phyloP scores from a whole-genome alignment of 345 rosid species.

The Arabidopsis arenosa region DNA sequence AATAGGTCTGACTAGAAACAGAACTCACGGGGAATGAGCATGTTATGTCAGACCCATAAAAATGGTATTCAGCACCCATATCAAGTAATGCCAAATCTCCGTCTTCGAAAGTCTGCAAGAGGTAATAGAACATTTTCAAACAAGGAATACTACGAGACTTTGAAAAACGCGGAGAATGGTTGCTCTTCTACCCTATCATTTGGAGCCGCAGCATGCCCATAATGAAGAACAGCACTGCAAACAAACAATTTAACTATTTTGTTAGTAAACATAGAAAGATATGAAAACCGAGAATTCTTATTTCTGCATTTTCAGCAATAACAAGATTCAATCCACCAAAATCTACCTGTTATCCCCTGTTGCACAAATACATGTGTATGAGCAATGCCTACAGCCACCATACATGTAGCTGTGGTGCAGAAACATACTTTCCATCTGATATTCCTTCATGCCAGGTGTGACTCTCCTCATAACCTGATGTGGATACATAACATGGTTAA shows the following conservation, averaged over 20 bases:
- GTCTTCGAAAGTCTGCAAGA: slow-evolving; percentile 74
- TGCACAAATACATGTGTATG: slow-evolving; percentile 95
- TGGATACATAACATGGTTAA: not conserved
- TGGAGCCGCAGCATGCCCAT: slow-evolving; percentile 99
- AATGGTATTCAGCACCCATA: slow-evolving; percentile 94
- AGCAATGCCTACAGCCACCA: slow-evolving; percentile 96
- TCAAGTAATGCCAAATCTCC: slow-evolving; percentile 95
- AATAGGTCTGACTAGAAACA: not conserved
- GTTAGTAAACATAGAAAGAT: not conserved
- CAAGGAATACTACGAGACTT: not conserved
- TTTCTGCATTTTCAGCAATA: slow-evolving; percentile 3
- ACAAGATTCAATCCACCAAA: slow-evolving; percentile 8
- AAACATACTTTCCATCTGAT: slow-evolving; percentile 95
- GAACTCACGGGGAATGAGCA: slow-evolving; percentile 91
- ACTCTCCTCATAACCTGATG: slow-evolving; percentile 80
- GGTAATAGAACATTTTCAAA: slow-evolving; percentile 7
- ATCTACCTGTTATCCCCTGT: slow-evolving; percentile 89
- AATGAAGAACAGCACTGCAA: slow-evolving; percentile 90
- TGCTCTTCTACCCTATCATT: slow-evolving; percentile 75
- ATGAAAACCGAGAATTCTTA: not conserved
- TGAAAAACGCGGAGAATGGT: not conserved
- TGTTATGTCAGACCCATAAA: slow-evolving; percentile 94
- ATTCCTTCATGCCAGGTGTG: slow-evolving; percentile 74
- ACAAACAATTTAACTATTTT: slow-evolving; percentile 8
- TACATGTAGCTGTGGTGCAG: slow-evolving; percentile 92